These are phyloP conservation scores for Phylloporus arenicola DNA, from an alignment of 768 basidiomycete genomes.

Conservation along the genomic window DNA sequence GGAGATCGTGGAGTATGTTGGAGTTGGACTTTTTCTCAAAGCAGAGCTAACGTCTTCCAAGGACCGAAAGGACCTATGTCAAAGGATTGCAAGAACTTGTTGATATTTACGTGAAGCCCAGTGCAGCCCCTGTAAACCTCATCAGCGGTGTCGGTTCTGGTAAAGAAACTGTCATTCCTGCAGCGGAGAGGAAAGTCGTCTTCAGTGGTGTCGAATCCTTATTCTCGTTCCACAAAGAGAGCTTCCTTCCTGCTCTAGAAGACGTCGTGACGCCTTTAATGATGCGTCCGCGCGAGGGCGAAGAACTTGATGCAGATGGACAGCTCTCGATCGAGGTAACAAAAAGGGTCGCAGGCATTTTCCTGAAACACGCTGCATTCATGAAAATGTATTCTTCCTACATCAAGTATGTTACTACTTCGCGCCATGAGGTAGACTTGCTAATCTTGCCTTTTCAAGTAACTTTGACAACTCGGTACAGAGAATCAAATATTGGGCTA, in stretches of 20 bases:
- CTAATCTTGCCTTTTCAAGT: constrained; percentile 36
- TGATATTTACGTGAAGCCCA: constrained; percentile 91
- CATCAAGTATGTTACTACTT: constrained; percentile 68
- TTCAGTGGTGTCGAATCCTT: constrained; percentile 88
- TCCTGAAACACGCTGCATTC: constrained; percentile 91
- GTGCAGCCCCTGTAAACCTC: constrained; percentile 61
- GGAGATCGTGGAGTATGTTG: constrained; percentile 84
- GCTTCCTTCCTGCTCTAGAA: constrained; percentile 89
- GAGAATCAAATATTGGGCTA: constrained; percentile 82
- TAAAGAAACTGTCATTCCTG: constrained; percentile 83
- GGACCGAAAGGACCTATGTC: constrained; percentile 94
- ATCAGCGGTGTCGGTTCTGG: constrained; percentile 64
- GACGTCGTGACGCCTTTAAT: constrained; percentile 66
- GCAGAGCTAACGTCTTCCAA: constrained; percentile 28
- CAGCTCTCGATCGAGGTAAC: constrained; percentile 70
- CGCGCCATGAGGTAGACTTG: constrained; percentile 1
- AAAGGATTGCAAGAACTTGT: constrained; percentile 90
- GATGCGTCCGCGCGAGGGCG: constrained; percentile 39
- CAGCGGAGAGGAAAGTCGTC: constrained; percentile 82
- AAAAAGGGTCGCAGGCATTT: constrained; percentile 79
- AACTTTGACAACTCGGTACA: constrained; percentile 93
- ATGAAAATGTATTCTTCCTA: constrained; percentile 99
- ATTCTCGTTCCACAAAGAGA: constrained; percentile 88
- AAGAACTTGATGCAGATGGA: constrained; percentile 62
- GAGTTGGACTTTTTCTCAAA: neutral